Evolutionary conservation across 192 early-diverging fungal genomes (phyloP), one percentile per base, ranked within the genome.

Genomic region (Linnemannia zychae): DNA sequence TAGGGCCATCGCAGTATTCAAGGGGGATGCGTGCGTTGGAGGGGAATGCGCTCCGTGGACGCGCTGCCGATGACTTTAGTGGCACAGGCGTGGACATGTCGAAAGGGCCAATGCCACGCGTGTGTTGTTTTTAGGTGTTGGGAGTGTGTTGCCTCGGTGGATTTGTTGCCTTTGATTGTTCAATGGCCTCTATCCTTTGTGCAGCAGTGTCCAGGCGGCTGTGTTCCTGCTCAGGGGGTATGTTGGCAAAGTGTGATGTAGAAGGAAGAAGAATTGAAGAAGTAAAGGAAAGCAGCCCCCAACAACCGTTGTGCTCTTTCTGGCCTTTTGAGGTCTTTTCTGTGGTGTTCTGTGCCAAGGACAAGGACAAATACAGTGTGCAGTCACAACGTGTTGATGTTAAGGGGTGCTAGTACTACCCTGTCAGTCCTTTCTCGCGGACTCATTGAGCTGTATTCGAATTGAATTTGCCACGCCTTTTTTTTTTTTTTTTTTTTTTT

Each of bases 1-100:
- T 79, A 4, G 88, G 89, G n/a, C 81, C 81, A 74, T 84, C 81
- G 38, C 81, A 84, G 46, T 84, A 84, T 31, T 84, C 81, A 31
- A 84, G 72, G 12, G 81, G 81, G 34, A 84, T 84, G 15, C 81
- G 75, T 7, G 81, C 47, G 66, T 84, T 84, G 28, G 75, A 70
- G 20, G 71, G 70, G 71, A 84, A 78, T 46, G 81, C 81, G 44
- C 40, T 84, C 40, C 47, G 70, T 15, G 81, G 81, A 20, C 81
- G 75, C 46, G 69, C 44, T 37, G 63, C 65, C 36, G 76, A 77
- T 17, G 76, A 76, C 52, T 84, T 84, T 18, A 78, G 76, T 40
- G 81, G 71, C 11, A 63, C 71, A 22, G 81, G 76, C n/a, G 75
- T n/a, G 20, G 81, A 69, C 81, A 84, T 78, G 33, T n/a, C 36